Percentiles rank a stretch among this genome's conserved stretches.
Evolutionary conservation across 257 asterid species (phyloP).

Genomic region (Solanum lycopersicoides): DNA sequence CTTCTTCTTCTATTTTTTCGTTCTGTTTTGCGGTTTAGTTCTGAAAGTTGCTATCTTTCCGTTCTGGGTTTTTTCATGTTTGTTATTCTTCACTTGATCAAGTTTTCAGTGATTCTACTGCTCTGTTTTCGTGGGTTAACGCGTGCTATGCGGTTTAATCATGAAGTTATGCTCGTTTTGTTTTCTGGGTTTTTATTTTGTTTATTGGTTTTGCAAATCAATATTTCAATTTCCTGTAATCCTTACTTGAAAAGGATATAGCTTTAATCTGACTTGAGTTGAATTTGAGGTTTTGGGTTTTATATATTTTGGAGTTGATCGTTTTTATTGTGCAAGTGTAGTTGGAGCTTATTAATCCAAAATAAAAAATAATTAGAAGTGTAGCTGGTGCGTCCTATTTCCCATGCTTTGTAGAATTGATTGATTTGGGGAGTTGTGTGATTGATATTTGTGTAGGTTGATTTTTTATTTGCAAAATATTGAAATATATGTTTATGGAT

Average conservation of each 20-base stretch:
- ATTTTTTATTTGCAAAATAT: not conserved
- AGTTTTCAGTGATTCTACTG: not conserved
- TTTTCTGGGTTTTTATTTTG: not conserved
- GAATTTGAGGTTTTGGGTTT: not conserved
- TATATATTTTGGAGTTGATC: not conserved
- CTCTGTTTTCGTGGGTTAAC: not conserved
- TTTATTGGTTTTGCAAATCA: not conserved
- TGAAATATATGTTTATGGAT: not conserved
- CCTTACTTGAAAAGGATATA: not conserved
- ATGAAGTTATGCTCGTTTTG: not conserved
- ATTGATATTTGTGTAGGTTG: not conserved
- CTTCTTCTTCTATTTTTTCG: not conserved
- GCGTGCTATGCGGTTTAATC: not conserved
- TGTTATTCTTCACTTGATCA: not conserved
- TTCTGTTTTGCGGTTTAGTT: not conserved
- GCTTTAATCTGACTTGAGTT: not conserved
- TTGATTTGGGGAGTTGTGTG: not conserved
- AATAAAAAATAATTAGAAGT: fast-evolving
- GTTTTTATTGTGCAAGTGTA: not conserved
- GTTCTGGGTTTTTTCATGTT: not conserved
- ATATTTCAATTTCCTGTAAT: not conserved
- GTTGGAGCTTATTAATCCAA: not conserved
- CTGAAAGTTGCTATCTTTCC: not conserved
- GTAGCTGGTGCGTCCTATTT: not conserved
- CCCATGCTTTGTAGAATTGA: not conserved